Base-by-base conservation (phyloP, 208 protist species). In the Phytomonas sp. region DNA sequence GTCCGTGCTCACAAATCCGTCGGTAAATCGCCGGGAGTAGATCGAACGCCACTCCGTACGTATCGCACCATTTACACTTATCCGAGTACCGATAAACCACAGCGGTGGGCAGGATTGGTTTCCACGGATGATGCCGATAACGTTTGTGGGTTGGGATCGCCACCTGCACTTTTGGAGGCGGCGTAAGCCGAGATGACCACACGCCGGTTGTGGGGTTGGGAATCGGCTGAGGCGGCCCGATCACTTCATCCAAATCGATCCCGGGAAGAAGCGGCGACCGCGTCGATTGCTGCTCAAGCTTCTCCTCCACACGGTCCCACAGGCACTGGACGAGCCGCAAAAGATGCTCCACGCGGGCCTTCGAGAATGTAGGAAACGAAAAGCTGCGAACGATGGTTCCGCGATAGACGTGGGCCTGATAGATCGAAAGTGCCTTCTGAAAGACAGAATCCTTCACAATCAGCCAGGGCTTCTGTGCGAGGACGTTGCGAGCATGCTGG, bases 1-100 rank as follows among this genome's bases (percentile, higher is more conserved):
- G 78, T 29, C 75, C 71, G 29, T 40, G 66, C 33, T 72, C 77
- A 61, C 85, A 91, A 29, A 91, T 63, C 29, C 74, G 72, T 33
- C 80, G 73, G 73, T 81, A 91, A 26, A 88, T 45, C n/a, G 76
- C 52, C 26, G 85, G 85, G 36, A 91, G 72, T 10, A 91, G 62
- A 65, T 87, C 85, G 59, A 88, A 88, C 14, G 80, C 80, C 4
- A 64, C 70, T 23, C 77, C 74, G 67, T 82, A 69, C 31, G 67
- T 36, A 16, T 68, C 72, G 73, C 85, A 88, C 8, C 26, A 66
- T n/a, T 71, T 36, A 65, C 82, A 86, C 29, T 77, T 67, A 4
- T 70, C 69, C 12, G 40, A 56, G 37, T 86, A 78, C 63, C 82
- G 70, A 71, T 80, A 84, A 29, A 88, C 71, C 34, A 91, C 36